Conservation (phyloP, 441 rosid genomes). For the Capsella rubella region DNA sequence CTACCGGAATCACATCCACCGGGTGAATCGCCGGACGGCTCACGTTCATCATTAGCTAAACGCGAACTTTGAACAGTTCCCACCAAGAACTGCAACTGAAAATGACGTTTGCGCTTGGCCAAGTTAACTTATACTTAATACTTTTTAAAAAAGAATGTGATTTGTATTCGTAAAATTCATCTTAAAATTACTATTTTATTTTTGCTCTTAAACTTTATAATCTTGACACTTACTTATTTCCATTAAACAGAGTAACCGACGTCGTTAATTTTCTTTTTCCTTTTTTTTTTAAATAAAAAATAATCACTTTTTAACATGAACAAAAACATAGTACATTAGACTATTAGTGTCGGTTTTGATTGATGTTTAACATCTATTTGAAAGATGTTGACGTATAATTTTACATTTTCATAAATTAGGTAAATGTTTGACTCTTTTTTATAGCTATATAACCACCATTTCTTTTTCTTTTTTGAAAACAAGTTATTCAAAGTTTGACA, state of each 20-base stretch:
- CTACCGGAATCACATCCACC: constrained; percentile 68
- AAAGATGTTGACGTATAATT: not conserved
- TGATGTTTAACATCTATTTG: not conserved
- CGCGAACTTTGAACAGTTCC: not conserved
- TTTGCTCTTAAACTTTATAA: not conserved
- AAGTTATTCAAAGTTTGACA: not conserved
- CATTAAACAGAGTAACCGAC: not conserved
- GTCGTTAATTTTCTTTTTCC: not conserved
- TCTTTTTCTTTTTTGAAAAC: not conserved
- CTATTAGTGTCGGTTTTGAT: not conserved
- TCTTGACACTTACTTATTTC: not conserved
- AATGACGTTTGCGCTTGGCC: constrained; percentile 7
- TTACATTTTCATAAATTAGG: not conserved
- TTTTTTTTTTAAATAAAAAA: not conserved
- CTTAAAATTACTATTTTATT: not conserved
- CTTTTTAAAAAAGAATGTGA: not conserved
- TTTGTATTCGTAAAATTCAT: not conserved
- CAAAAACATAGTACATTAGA: not conserved
- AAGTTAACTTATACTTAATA: not conserved
- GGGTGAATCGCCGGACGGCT: constrained; percentile 86
- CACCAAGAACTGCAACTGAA: constrained; percentile 14
- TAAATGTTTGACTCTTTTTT: not conserved
- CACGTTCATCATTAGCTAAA: constrained; percentile 50
- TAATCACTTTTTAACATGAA: not conserved
- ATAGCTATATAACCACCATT: not conserved